These are phyloP conservation scores for Pezicula neosporulosa DNA, from an alignment of 2,329 filamentous ascomycete genomes.

Conservation along the genomic window DNA sequence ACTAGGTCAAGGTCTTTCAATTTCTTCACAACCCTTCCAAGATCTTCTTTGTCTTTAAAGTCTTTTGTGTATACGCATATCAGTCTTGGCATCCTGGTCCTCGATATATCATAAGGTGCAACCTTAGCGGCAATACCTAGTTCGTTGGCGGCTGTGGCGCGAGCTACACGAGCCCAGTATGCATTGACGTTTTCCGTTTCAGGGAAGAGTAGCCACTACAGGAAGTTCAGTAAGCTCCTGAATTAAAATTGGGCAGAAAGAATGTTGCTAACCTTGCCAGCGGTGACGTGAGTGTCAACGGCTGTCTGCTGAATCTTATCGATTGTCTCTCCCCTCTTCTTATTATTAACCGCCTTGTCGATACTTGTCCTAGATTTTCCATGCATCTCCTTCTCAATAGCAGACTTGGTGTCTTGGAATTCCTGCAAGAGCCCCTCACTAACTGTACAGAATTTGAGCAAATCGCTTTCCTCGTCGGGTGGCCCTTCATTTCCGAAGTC, in stretches of 20 bases:
- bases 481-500: constrained; percentile 15
- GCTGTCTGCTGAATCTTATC: constrained; percentile 60
- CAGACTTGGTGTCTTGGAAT: constrained; percentile 34
- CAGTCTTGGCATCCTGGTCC: constrained; percentile 46
- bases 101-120: constrained; percentile 46
- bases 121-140: constrained; percentile 75
- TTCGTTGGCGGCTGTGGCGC: constrained; percentile 63
- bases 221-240: neutral
- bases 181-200: constrained; percentile 49
- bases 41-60: constrained; percentile 65
- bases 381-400: constrained; percentile 42
- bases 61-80: constrained; percentile 79
- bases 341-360: constrained; percentile 15
- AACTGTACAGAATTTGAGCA: constrained; percentile 12
- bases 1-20: constrained; percentile 62
- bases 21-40: constrained; percentile 61
- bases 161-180: constrained; percentile 64
- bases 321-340: constrained; percentile 39
- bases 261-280: constrained; percentile 57
- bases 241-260: neutral
- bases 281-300: constrained; percentile 50
- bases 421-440: constrained; percentile 27
- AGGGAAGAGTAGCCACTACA: constrained; percentile 73
- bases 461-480: constrained; percentile 16
- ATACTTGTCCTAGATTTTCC: constrained; percentile 13